Conservation (phyloP, 208 protist genomes). For the Wallacemonas sp. region DNA sequence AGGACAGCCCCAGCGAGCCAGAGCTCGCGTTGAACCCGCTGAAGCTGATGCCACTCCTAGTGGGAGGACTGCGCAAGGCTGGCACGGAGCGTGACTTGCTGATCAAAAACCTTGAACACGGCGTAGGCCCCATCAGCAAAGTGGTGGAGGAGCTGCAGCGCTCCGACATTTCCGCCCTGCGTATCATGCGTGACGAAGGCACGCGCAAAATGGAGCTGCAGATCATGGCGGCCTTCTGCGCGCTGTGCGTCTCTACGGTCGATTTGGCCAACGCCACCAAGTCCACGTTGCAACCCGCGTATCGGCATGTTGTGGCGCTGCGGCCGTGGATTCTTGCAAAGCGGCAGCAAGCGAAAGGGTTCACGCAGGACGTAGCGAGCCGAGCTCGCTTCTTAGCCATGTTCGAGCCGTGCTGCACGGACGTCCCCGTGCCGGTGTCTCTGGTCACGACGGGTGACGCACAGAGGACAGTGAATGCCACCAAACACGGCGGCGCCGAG, state of each 20-base stretch:
- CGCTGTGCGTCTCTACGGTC: conserved; percentile 60
- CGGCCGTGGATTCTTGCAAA: conserved; percentile 75
- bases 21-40: neutral
- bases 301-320: conserved; percentile 67
- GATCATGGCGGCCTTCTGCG: conserved; percentile 83
- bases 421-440: neutral
- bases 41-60: conserved; percentile 31
- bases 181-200: conserved; percentile 68
- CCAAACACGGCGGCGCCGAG: neutral
- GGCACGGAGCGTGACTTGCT: conserved; percentile 73
- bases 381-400: conserved; percentile 70
- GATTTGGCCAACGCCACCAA: conserved; percentile 38
- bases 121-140: conserved; percentile 64
- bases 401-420: conserved; percentile 69
- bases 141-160: conserved; percentile 74
- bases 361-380: conserved; percentile 51
- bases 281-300: conserved; percentile 47
- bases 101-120: conserved; percentile 82
- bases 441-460: neutral
- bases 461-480: neutral
- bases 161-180: conserved; percentile 59
- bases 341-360: conserved; percentile 65
- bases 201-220: conserved; percentile 71
- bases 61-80: conserved; percentile 48
- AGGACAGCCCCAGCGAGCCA: neutral